Percentiles rank a stretch among this genome's conserved stretches.
phyloP scores from a whole-genome alignment of 768 basidiomycete species.

The Tricholoma hemisulphureum region DNA sequence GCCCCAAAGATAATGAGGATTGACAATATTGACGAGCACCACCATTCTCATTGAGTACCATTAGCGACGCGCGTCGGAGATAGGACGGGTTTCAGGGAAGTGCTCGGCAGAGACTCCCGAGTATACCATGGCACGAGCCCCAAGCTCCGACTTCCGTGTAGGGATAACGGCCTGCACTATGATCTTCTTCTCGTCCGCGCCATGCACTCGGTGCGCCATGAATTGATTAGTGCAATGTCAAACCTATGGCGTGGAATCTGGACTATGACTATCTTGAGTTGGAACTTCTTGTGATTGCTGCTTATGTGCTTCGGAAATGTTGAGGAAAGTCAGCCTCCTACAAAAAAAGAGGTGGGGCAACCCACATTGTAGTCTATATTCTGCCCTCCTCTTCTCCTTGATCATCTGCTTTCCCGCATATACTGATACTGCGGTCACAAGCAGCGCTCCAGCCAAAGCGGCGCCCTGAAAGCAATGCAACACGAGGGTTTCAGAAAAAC shows the following conservation, averaged over 20 bases:
- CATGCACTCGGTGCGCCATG: not conserved
- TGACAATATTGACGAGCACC: too few relatives aligned
- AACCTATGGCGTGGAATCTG: not conserved
- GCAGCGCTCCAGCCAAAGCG: slow-evolving; percentile 30
- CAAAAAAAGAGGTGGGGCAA: not conserved
- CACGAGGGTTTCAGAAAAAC: not conserved
- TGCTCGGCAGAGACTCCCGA: too few relatives aligned
- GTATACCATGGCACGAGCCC: too few relatives aligned
- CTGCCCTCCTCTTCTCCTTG: slow-evolving; percentile 29
- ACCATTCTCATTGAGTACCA: too few relatives aligned
- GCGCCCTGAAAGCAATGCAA: slow-evolving; percentile 19
- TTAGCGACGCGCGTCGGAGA: not conserved
- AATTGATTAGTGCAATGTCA: not conserved
- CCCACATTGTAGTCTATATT: slow-evolving; percentile 27
- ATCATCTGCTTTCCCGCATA: slow-evolving; percentile 35
- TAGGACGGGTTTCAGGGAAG: too few relatives aligned
- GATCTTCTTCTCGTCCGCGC: not conserved
- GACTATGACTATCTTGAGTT: not conserved
- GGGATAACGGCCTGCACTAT: too few relatives aligned
- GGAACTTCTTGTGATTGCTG: not conserved
- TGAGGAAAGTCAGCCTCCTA: not conserved
- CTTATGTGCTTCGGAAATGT: not conserved
- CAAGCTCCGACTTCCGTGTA: too few relatives aligned
- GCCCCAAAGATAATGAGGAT: too few relatives aligned
- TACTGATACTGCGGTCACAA: slow-evolving; percentile 30